Percentiles rank a stretch among this genome's conserved stretches.
Conservation (phyloP, 192 early-diverging fungal species). For the Oehlia diaphana region DNA sequence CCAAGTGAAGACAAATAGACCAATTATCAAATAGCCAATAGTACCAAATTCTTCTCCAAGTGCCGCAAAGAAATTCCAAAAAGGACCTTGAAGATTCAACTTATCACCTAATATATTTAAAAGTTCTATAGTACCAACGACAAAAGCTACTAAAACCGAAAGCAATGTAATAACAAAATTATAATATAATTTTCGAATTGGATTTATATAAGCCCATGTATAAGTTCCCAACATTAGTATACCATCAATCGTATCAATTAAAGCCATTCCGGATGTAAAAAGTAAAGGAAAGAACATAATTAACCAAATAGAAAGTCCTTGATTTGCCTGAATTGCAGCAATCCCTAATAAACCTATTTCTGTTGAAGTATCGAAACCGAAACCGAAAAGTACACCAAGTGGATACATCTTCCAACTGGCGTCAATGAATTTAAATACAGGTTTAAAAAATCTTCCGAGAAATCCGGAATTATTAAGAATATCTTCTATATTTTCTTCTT, state of each 20-base stretch:
- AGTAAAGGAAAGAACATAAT: slow-evolving; percentile 62
- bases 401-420: slow-evolving; percentile 71
- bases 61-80: slow-evolving; percentile 46
- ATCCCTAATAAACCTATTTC: slow-evolving; percentile 63
- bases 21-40: slow-evolving; percentile 54
- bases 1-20: slow-evolving; percentile 46
- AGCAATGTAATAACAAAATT: slow-evolving; percentile 64
- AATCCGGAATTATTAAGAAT: slow-evolving; percentile 38
- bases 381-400: slow-evolving; percentile 61
- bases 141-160: slow-evolving; percentile 60
- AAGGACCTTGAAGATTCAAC: slow-evolving; percentile 38
- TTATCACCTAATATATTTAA: slow-evolving; percentile 50
- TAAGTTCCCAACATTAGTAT: slow-evolving; percentile 66
- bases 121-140: slow-evolving; percentile 57
- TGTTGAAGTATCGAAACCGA: slow-evolving; percentile 75
- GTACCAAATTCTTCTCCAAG: slow-evolving; percentile 49
- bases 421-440: slow-evolving; percentile 53
- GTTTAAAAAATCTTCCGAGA: slow-evolving; percentile 48
- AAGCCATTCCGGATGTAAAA: slow-evolving; percentile 68
- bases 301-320: slow-evolving; percentile 49
- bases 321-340: slow-evolving; percentile 49
- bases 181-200: slow-evolving; percentile 64
- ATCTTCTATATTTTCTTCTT: slow-evolving; percentile 43
- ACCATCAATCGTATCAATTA: slow-evolving; percentile 70
- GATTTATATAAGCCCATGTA: slow-evolving; percentile 62